These are phyloP conservation scores for Wickerhamiella kurtzmanii DNA, from an alignment of 805 yeast genomes.

Conservation along the genomic window DNA sequence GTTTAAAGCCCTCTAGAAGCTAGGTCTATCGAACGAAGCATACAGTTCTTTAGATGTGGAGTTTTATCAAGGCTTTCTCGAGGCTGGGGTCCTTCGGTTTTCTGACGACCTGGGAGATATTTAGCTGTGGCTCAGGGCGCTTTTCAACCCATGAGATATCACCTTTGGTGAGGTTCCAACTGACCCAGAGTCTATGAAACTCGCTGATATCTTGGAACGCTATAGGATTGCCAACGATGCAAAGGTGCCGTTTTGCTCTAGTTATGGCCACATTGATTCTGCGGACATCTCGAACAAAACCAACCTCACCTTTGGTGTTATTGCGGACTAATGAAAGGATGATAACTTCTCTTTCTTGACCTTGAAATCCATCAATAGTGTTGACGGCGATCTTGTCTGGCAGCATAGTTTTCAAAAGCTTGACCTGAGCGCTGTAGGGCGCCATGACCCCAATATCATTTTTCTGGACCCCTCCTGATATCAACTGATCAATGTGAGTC, in stretches of 20 bases:
- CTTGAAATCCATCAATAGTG: slow-evolving; percentile 78
- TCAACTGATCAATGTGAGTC: slow-evolving; percentile 40
- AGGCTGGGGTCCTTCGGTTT: neutral
- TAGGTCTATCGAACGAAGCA: no score
- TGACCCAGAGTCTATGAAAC: neutral
- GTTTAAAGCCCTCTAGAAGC: neutral
- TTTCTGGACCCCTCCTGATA: slow-evolving; percentile 39
- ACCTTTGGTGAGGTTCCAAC: neutral
- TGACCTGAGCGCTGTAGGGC: slow-evolving; percentile 83
- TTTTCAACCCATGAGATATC: neutral
- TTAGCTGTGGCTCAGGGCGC: neutral
- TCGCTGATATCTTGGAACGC: neutral
- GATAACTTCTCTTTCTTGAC: slow-evolving; percentile 81
- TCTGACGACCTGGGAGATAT: neutral
- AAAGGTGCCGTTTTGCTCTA: slow-evolving; percentile 69
- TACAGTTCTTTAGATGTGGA: neutral
- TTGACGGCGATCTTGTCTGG: neutral
- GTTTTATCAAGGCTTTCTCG: neutral
- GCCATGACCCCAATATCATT: slow-evolving; percentile 69
- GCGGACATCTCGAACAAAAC: slow-evolving; percentile 64
- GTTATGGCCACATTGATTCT: slow-evolving; percentile 89
- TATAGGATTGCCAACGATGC: slow-evolving; percentile 57
- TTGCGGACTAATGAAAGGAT: slow-evolving; percentile 69
- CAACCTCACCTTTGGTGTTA: slow-evolving; percentile 55
- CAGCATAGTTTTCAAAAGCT: slow-evolving; percentile 27